phyloP scores from a whole-genome alignment of 495 filamentous ascomycete genomes.

The Aspergillus nidulans region DNA sequence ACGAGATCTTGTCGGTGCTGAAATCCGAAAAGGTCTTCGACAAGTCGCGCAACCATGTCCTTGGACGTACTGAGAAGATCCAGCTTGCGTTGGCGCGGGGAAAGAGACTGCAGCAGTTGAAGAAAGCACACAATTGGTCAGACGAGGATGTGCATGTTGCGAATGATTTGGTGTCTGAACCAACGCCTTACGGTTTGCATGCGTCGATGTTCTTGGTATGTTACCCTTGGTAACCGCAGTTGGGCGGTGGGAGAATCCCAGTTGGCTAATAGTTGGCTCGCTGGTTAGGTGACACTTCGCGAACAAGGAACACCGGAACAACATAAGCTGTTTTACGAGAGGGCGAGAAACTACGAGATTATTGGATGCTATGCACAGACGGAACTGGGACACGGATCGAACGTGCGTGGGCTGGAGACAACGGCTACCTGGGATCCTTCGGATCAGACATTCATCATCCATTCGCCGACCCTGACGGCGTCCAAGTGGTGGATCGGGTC shows the following conservation, averaged over 20 bases:
- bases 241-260: neutral
- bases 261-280: slow-evolving; percentile 6
- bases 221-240: too few relatives aligned
- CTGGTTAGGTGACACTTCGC: slow-evolving; percentile 54
- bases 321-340: slow-evolving; percentile 61
- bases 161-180: slow-evolving; percentile 59
- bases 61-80: slow-evolving; percentile 60
- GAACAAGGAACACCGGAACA: slow-evolving; percentile 69
- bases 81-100: slow-evolving; percentile 56
- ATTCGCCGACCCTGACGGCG: slow-evolving; percentile 62
- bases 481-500: slow-evolving; percentile 81
- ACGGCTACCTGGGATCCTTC: slow-evolving; percentile 65
- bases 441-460: slow-evolving; percentile 65
- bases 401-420: slow-evolving; percentile 70
- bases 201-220: slow-evolving; percentile 61
- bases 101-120: slow-evolving; percentile 62
- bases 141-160: slow-evolving; percentile 56
- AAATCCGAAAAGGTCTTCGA: slow-evolving; percentile 60
- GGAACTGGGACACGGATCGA: slow-evolving; percentile 69
- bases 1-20: slow-evolving; percentile 50
- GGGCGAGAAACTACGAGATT: slow-evolving; percentile 58
- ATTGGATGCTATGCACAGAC: slow-evolving; percentile 78
- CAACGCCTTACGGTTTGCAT: slow-evolving; percentile 64
- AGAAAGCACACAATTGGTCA: slow-evolving; percentile 59
- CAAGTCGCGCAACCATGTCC: slow-evolving; percentile 64